Evolutionary conservation across 2,329 filamentous ascomycete genomes (phyloP).

Genomic region (Penicillium vulpinum): DNA sequence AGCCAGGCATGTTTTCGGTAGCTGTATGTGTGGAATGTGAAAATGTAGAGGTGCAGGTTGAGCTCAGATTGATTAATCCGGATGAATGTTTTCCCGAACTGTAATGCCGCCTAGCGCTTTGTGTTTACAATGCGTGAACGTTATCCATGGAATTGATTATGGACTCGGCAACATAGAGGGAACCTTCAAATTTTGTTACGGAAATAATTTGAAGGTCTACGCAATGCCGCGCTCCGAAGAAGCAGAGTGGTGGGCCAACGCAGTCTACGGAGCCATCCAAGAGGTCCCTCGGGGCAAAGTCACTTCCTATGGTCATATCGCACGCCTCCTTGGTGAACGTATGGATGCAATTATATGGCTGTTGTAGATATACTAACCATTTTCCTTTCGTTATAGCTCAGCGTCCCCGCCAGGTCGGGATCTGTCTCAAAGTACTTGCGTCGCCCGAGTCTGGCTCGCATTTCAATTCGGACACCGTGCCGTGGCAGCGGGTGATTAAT

Average conservation of each 20-base stretch:
- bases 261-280: conserved; percentile 81
- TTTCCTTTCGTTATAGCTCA: conserved; percentile 53
- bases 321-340: conserved; percentile 62
- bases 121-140: not conserved
- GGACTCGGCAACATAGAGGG: not conserved
- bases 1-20: conserved; percentile 25
- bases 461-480: conserved; percentile 77
- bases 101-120: conserved; percentile 12
- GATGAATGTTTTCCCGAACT: conserved; percentile 26
- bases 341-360: conserved; percentile 30
- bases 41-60: conserved; percentile 5
- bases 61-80: conserved; percentile 19
- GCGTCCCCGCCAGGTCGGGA: conserved; percentile 78
- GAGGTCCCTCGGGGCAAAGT: conserved; percentile 81
- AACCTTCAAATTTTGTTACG: not conserved
- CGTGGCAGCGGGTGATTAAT: conserved; percentile 94
- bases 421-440: conserved; percentile 85
- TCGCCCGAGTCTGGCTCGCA: conserved; percentile 46
- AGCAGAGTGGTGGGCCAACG: conserved; percentile 52
- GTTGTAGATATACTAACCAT: not conserved
- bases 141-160: not conserved
- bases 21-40: not conserved
- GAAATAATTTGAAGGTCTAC: not conserved
- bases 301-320: conserved; percentile 78
- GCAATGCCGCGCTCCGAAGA: conserved; percentile 50